Percentiles rank a stretch among this genome's conserved stretches.
Evolutionary conservation across 2,329 filamentous ascomycete genomes (phyloP).

Genomic region (Paramyrothecium roridum): DNA sequence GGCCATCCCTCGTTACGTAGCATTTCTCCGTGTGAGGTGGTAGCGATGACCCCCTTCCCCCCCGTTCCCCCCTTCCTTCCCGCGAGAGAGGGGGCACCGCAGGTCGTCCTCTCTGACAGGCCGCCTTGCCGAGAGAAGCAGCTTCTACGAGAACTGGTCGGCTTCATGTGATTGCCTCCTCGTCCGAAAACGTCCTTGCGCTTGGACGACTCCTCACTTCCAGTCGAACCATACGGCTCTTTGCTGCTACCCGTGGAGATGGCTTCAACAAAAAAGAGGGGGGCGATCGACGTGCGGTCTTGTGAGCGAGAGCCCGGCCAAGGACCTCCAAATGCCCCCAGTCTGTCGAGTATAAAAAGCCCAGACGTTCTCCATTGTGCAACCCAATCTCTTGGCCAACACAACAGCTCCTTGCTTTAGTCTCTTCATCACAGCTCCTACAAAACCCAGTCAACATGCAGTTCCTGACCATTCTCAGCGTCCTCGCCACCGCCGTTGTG

Average conservation of each 20-base stretch:
- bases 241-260: not conserved
- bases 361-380: no score
- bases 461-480: constrained; percentile 11
- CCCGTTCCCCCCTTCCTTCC: not conserved
- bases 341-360: no score
- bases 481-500: constrained; percentile 15
- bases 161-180: not conserved
- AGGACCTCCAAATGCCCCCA: no score
- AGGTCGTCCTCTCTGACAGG: not conserved
- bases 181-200: not conserved
- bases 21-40: not conserved
- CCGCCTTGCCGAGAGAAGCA: not conserved
- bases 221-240: not conserved
- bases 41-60: not conserved
- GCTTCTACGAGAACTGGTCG: not conserved
- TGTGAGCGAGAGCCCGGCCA: no score
- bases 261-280: not conserved
- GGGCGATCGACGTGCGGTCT: no score
- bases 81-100: not conserved
- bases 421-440: not conserved
- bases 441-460: constrained; percentile 18
- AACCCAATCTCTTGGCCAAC: not conserved
- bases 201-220: not conserved
- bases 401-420: not conserved
- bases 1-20: not conserved